Conservation (phyloP, 2,329 filamentous ascomycete genomes). For the Thielaviopsis populi region DNA sequence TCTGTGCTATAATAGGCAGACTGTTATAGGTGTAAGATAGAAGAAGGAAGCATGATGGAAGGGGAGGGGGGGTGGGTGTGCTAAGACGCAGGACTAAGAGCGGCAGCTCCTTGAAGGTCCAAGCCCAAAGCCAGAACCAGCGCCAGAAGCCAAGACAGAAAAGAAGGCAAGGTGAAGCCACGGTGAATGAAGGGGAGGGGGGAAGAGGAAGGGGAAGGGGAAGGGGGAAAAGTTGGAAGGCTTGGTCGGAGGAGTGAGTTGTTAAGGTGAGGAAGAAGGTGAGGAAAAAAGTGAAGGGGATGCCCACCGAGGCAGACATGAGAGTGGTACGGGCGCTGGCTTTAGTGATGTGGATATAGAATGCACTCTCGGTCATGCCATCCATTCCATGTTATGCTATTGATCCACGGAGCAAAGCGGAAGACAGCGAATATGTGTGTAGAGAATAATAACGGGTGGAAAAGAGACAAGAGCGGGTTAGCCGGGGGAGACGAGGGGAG, state of each 20-base stretch:
- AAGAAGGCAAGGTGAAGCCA: conserved; percentile 2
- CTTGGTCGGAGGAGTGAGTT: background rate
- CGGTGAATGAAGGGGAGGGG: background rate
- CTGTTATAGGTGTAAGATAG: background rate
- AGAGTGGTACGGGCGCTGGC: background rate
- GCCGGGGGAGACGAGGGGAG: too few relatives aligned
- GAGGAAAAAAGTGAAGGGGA: background rate
- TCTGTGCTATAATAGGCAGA: background rate
- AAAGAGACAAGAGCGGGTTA: too few relatives aligned
- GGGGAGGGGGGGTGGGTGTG: background rate
- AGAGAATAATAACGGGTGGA: background rate
- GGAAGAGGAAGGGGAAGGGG: background rate
- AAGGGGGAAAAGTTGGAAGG: background rate
- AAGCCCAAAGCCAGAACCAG: background rate
- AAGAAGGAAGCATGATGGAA: background rate
- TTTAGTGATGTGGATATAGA: background rate
- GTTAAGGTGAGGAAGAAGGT: background rate
- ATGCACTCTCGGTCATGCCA: background rate
- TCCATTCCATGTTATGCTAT: background rate
- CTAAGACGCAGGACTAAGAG: background rate
- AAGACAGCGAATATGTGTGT: background rate
- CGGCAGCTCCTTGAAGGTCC: background rate
- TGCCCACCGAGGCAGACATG: background rate
- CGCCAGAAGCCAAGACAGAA: background rate
- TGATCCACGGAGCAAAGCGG: background rate